Evolutionary conservation across 805 yeast genomes (phyloP).

Genomic region (Candida khao-thaluensis): DNA sequence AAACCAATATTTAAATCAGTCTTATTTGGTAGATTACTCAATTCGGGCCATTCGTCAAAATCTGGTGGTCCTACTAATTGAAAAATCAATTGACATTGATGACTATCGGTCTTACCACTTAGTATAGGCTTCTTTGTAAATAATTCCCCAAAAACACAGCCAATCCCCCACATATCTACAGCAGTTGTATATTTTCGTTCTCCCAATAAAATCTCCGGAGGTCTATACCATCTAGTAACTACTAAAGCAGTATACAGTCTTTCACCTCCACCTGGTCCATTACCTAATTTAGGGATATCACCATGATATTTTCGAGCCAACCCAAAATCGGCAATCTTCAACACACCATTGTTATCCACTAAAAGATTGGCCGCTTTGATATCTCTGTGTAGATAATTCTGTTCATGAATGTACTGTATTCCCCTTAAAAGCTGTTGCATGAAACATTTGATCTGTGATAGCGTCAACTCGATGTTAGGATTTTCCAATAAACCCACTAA

Average conservation of each 20-base stretch:
- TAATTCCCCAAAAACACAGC: constrained; percentile 92
- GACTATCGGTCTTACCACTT: constrained; percentile 81
- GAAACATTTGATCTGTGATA: constrained; percentile 78
- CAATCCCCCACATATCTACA: constrained; percentile 96
- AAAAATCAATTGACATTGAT: constrained; percentile 83
- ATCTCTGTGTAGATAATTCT: constrained; percentile 73
- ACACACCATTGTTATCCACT: constrained; percentile 68
- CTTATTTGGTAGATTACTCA: constrained; percentile 55
- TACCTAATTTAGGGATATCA: constrained; percentile 49
- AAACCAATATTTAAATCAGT: constrained; percentile 45
- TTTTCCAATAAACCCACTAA: constrained; percentile 86
- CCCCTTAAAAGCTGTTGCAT: constrained; percentile 79
- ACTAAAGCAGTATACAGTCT: constrained; percentile 62
- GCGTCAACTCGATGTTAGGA: constrained; percentile 57
- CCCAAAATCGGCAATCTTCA: constrained; percentile 95
- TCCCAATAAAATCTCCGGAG: constrained; percentile 89
- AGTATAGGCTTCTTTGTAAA: constrained; percentile 79
- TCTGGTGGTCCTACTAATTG: constrained; percentile 79
- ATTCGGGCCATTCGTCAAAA: constrained; percentile 59
- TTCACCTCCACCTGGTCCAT: constrained; percentile 59
- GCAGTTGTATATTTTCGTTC: constrained; percentile 88
- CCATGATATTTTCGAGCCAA: constrained; percentile 78
- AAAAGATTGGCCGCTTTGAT: constrained; percentile 95
- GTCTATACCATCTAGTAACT: constrained; percentile 96
- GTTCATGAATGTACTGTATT: constrained; percentile 72